Conservation (phyloP, 352 stramenopile genomes). For the Peronospora belbahrii region DNA sequence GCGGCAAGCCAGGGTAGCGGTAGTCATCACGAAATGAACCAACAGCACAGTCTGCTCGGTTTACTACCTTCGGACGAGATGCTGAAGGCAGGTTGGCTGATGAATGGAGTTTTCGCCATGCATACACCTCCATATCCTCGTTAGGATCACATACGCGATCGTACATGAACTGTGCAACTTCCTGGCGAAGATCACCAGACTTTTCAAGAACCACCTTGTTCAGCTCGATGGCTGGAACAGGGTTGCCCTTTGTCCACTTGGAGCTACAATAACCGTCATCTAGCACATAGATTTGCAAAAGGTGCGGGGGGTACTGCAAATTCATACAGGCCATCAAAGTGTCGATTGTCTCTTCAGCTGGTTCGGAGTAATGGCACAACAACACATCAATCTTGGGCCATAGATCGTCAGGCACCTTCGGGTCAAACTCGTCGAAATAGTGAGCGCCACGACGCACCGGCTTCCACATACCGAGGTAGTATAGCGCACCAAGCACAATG, state of each 20-base stretch:
- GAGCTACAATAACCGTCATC: conserved; percentile 79
- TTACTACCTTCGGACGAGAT: conserved; percentile 62
- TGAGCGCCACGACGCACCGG: conserved; percentile 77
- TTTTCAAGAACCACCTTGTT: conserved; percentile 78
- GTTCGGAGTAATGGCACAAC: conserved; percentile 77
- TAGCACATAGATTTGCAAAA: conserved; percentile 80
- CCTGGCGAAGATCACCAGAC: conserved; percentile 66
- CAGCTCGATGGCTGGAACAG: conserved; percentile 54
- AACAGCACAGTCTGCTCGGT: conserved; percentile 64
- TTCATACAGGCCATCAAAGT: conserved; percentile 85
- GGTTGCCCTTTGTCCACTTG: conserved; percentile 78
- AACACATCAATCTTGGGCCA: conserved; percentile 84
- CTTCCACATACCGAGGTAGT: conserved; percentile 89
- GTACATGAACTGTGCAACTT: conserved; percentile 86
- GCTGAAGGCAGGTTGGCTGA: conserved; percentile 70
- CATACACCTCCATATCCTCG: conserved; percentile 84
- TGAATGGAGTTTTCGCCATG: conserved; percentile 80
- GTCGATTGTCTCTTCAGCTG: conserved; percentile 77
- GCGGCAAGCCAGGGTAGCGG: conserved; percentile 67
- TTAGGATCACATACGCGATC: conserved; percentile 81
- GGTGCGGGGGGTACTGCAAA: conserved; percentile 80
- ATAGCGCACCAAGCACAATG: conserved; percentile 62
- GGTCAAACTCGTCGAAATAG: conserved; percentile 85
- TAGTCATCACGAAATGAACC: conserved; percentile 84
- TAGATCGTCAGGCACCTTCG: conserved; percentile 67